Conservation (phyloP, 2,329 filamentous ascomycete genomes). For the Pseudogymnoascus sp. region DNA sequence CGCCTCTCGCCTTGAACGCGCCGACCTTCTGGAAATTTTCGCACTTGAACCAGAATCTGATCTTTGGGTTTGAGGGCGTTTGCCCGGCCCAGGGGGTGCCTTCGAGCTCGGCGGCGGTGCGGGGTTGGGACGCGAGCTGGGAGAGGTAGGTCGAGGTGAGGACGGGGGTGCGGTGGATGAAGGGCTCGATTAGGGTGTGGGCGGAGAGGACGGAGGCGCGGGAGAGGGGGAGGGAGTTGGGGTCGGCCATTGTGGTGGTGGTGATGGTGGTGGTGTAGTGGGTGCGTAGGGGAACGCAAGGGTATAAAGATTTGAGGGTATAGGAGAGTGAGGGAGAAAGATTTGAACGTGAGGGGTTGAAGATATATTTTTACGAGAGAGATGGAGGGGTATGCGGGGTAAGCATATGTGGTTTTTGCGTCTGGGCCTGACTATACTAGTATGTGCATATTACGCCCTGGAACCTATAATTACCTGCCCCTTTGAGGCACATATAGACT, state of each 20-base stretch:
- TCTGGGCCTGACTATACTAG: background rate
- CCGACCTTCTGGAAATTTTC: slow-evolving; percentile 88
- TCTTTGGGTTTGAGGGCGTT: slow-evolving; percentile 50
- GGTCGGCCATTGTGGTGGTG: slow-evolving; percentile 41
- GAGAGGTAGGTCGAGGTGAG: slow-evolving; percentile 71
- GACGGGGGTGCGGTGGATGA: slow-evolving; percentile 78
- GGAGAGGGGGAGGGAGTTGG: slow-evolving; percentile 55
- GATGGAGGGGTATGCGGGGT: slow-evolving; percentile 2
- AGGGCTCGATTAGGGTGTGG: slow-evolving; percentile 60
- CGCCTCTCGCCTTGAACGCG: slow-evolving; percentile 86
- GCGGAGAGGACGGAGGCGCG: slow-evolving; percentile 64
- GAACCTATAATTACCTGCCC: background rate
- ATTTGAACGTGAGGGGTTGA: background rate
- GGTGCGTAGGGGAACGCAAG: background rate
- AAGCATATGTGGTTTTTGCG: background rate
- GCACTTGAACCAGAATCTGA: slow-evolving; percentile 87
- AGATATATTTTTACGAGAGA: background rate
- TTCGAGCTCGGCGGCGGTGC: slow-evolving; percentile 41
- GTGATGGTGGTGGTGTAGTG: background rate
- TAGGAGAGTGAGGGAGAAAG: background rate
- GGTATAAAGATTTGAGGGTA: background rate
- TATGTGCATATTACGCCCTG: background rate
- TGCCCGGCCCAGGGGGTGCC: slow-evolving; percentile 50
- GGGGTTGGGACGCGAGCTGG: slow-evolving; percentile 63
- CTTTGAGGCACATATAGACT: background rate